Conservation (phyloP, 257 asterid species). For the Penstemon eatonii region DNA sequence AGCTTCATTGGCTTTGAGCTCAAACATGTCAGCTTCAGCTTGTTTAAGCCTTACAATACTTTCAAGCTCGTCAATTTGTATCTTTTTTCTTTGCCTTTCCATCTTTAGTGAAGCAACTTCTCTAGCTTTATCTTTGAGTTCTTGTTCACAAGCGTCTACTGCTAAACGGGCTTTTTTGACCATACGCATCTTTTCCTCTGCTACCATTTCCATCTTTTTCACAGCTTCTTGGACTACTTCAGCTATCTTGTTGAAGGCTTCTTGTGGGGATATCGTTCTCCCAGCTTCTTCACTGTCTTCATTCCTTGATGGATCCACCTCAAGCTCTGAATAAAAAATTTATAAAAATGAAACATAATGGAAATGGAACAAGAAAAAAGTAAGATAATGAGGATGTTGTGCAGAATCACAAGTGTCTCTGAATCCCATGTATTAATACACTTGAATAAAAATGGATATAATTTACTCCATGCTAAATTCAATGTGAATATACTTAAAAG, state of each 20-base stretch:
- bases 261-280: constrained; percentile 74
- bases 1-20: constrained; percentile 84
- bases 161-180: constrained; percentile 79
- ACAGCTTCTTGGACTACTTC: constrained; percentile 96
- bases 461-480: not conserved
- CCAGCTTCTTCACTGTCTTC: constrained; percentile 70
- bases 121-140: constrained; percentile 83
- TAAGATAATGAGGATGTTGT: not conserved
- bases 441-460: not conserved
- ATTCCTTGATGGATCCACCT: constrained; percentile 56
- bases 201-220: constrained; percentile 83
- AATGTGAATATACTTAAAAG: not conserved
- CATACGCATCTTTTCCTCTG: constrained; percentile 84
- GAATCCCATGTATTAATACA: too few species aligned
- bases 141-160: constrained; percentile 85
- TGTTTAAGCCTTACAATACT: constrained; percentile 81
- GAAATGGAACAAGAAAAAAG: constrained; percentile 2
- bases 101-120: constrained; percentile 70
- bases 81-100: constrained; percentile 84
- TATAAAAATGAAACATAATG: not conserved
- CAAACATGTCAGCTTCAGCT: constrained; percentile 96
- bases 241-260: constrained; percentile 84
- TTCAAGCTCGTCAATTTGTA: constrained; percentile 82
- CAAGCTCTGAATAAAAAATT: constrained; percentile 53
- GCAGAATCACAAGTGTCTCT: not conserved